phyloP scores from a whole-genome alignment of 1,284 basidiomycete genomes.

The Cystobasidium sp. region DNA sequence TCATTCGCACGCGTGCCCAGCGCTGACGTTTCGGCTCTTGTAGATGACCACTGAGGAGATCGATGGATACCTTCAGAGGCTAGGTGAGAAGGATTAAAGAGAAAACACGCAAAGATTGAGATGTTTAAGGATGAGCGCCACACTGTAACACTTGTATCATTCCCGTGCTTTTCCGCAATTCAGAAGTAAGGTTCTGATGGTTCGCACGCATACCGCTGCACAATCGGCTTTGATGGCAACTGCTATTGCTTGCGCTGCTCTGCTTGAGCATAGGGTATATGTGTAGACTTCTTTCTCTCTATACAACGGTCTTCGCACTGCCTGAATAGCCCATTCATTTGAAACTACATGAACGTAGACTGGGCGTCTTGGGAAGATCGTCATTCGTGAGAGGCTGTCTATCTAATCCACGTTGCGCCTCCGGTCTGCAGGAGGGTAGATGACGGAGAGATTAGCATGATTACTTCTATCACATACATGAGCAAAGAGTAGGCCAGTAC shows the following conservation, averaged over 20 bases:
- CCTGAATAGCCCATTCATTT: neutral
- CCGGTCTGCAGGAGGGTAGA: constrained; percentile 64
- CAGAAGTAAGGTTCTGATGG: neutral
- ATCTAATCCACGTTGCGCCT: constrained; percentile 62
- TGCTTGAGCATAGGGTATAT: too few relatives aligned
- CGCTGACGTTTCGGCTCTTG: constrained; percentile 28
- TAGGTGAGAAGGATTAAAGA: constrained; percentile 85
- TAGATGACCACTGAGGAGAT: constrained; percentile 71
- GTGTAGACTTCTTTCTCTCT: neutral
- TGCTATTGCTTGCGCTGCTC: too few relatives aligned
- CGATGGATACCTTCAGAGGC: constrained; percentile 80
- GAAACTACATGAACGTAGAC: neutral
- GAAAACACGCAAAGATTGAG: neutral
- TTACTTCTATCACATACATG: neutral
- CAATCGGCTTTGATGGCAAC: too few relatives aligned
- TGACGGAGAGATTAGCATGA: constrained; percentile 4
- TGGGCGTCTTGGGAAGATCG: neutral
- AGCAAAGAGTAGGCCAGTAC: constrained; percentile 52
- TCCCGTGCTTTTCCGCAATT: neutral
- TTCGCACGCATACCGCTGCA: too few relatives aligned
- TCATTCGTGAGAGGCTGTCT: neutral
- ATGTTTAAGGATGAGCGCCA: neutral
- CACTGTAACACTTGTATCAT: constrained; percentile 24
- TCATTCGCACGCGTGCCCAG: constrained; percentile 9
- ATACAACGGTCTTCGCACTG: neutral